phyloP scores from a whole-genome alignment of 2,329 filamentous ascomycete species.

The Amphichorda felina region DNA sequence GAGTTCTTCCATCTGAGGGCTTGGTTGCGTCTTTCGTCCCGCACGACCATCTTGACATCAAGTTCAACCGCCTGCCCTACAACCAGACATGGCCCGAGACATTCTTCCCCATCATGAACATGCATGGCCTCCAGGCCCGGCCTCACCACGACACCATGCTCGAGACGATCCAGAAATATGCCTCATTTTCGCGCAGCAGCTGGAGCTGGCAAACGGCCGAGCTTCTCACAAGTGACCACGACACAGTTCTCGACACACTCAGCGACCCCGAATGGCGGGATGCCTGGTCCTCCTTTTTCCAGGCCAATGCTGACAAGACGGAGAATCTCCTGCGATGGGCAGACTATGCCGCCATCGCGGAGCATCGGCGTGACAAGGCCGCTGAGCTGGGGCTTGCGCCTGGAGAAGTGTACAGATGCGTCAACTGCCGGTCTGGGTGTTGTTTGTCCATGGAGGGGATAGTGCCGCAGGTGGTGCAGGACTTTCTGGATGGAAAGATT shows the following conservation, averaged over 20 bases:
- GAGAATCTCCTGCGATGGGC: background rate
- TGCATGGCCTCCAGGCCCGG: background rate
- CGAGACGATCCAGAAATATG: background rate
- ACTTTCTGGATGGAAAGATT: background rate
- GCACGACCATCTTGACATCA: background rate
- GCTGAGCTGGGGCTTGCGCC: background rate
- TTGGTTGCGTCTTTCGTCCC: background rate
- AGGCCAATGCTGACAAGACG: background rate
- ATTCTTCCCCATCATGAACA: background rate
- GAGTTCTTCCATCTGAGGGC: background rate
- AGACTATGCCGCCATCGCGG: background rate
- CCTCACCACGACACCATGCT: background rate
- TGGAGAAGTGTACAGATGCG: background rate
- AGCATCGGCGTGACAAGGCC: background rate
- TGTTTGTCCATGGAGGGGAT: too few relatives aligned
- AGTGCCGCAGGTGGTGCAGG: too few relatives aligned
- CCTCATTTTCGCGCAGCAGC: background rate
- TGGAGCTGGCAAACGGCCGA: background rate
- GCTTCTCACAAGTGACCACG: background rate
- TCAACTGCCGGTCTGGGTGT: background rate
- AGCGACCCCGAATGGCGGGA: background rate
- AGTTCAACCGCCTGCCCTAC: slow-evolving; percentile 1
- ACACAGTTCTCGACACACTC: background rate
- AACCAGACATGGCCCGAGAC: slow-evolving; percentile 1
- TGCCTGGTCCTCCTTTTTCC: background rate